Evolutionary conservation across 75 land plant genomes (phyloP).

Genomic region (Ceratopteris richardii): DNA sequence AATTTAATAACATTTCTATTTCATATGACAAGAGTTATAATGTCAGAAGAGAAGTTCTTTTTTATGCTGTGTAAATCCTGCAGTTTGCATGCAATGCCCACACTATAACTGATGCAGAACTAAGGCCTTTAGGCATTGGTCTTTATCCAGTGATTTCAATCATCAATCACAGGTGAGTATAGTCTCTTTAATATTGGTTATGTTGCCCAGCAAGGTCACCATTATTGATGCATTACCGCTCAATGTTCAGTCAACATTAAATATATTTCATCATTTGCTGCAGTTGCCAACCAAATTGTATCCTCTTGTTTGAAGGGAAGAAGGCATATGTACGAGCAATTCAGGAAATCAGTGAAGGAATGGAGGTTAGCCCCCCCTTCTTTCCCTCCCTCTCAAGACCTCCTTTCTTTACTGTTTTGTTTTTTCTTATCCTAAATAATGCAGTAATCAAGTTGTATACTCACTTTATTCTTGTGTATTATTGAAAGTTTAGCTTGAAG

Average conservation of each 20-base stretch:
- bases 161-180: conserved; percentile 81
- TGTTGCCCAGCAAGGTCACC: conserved; percentile 2
- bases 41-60: no score
- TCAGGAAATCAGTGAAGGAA: conserved; percentile 49
- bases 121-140: conserved; percentile 85
- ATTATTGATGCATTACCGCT: background rate
- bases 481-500: no score
- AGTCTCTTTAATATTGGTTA: background rate
- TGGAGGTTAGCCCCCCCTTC: conserved; percentile 75
- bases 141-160: conserved; percentile 89
- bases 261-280: no score
- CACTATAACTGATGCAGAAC: conserved; percentile 81
- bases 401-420: no score
- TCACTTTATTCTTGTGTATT: no score
- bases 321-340: conserved; percentile 73
- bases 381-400: no score
- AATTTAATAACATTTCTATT: no score
- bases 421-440: background rate
- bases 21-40: no score
- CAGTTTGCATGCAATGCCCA: conserved; percentile 99
- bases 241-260: no score
- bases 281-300: conserved; percentile 87
- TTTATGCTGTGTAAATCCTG: conserved; percentile 10
- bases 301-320: conserved; percentile 82
- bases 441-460: no score